Base-by-base conservation (phyloP, 192 early-diverging fungal genomes). In the Backusella macrospora region DNA sequence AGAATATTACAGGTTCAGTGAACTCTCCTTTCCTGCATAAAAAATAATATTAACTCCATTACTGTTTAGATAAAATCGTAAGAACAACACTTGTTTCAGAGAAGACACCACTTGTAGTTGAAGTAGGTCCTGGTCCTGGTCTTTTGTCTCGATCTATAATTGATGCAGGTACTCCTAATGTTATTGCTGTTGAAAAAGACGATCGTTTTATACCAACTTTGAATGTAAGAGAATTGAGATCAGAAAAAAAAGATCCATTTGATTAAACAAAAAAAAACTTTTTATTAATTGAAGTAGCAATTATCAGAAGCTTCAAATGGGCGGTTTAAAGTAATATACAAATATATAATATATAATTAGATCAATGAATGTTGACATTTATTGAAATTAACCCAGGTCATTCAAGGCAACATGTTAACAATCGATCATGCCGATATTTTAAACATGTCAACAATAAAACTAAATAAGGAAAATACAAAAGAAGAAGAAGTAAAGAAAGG, bases 111-210 rank as follows among this genome's bases (percentile, higher is more conserved):
- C 81, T 93, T 9, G 87, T 91, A 15, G 85, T 94, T 15, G 93
- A 94, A 73, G 92, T 94, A 21, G 93, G 93, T 0, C 91, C 93
- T 38, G 92, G 93, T 0, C 93, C 93, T 7, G 93, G 93, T 5
- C 76, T 93, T 18, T 80, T 94, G 8, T 93, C 93, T 12, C 82
- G 93, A 37, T 92, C 93, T n/a, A 86, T 94, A 6, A 75, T 94
- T 38, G 90, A 93, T 68, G 76, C 84, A 14, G 90, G 90, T 4
- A 88, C 86, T 0, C 74, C 66, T 15, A 83, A 85, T 47, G 85
- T 94, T 4, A 83, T 94, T 14, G 93, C 84, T 0, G 83, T 94
- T 0, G 93, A 94, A 65, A 93, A 92, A 73, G 93, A 94, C 49
- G 23, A 77, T 12, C 81, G 93, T 15, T 94, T 94, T 73, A 21